Base-by-base conservation (phyloP, 192 early-diverging fungal species). In the Coemansia asiatica region DNA sequence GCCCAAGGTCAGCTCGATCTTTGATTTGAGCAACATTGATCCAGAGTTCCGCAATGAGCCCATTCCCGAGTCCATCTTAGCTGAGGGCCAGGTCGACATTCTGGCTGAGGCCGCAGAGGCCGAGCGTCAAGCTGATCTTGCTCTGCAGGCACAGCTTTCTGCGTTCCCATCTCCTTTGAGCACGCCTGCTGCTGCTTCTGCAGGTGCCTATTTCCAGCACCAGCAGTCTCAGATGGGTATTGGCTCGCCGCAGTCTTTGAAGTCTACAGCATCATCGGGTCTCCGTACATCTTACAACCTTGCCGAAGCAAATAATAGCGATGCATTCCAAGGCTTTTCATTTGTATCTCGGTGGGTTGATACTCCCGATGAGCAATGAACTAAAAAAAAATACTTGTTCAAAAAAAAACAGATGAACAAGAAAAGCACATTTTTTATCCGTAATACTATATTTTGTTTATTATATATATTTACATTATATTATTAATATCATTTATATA, bases 1-100 rank as follows among this genome's bases (percentile, higher is more conserved):
- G 53, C 90, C 90, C 35, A 79, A 85, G 33, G 85, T 89, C 61
- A 74, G 69, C 59, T 73, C 84, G 35, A 79, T 75, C 12, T 79
- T 83, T 51, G 82, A 83, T 21, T 62, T 83, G 47, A 71, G 71
- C 55, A 71, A 83, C 49, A 83, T 83, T 60, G 82, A 83, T 36
- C 82, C 82, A 12, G 70, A 75, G 72, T 83, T 83, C 71, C 77
- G 74, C 40, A 72, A 79, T 29, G 82, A 83, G 61, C 75, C 81
- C 0, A 78, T 82, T 51, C 75, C 81, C 2, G 54, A 74, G 51
- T 74, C 71, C 0, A 70, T 82, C 9, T 22, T 77, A 18, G 59
- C 68, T n/a, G 81, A 82, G 46, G 75, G 75, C n/a, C 68, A 73
- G 49, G 67, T 77, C 12, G 68, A 71, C 31, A 68, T 82, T 33